These are phyloP conservation scores for Eremochloa ophiuroides DNA, from an alignment of 176 grass and related monocot species.

Conservation along the genomic window DNA sequence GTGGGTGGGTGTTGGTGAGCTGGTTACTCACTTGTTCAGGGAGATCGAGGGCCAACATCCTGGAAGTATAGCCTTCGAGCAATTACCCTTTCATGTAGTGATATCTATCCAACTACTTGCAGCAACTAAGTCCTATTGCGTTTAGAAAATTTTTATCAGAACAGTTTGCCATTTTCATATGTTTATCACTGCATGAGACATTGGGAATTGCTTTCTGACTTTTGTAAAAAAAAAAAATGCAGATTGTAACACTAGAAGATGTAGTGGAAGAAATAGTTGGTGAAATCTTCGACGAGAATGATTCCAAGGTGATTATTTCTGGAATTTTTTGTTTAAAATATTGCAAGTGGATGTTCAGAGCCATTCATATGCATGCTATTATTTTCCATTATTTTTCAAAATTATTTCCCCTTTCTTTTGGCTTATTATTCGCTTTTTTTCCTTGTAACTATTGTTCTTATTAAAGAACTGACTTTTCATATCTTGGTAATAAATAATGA, in stretches of 20 bases:
- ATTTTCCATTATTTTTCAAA: neutral
- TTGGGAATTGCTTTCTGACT: conserved; percentile 2
- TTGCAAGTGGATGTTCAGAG: neutral
- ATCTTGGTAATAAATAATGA: neutral
- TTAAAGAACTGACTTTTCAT: neutral
- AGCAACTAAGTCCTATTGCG: neutral
- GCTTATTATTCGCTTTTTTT: neutral
- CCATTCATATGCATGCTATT: conserved; percentile 1
- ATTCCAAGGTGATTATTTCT: conserved; percentile 76
- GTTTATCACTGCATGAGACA: neutral
- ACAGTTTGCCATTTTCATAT: neutral
- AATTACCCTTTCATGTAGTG: neutral
- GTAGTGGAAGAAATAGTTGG: conserved; percentile 99
- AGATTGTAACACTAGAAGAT: conserved; percentile 99
- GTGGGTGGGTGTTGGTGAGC: no score
- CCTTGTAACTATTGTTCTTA: neutral
- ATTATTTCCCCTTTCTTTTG: neutral
- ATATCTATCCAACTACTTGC: neutral
- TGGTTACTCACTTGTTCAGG: no score
- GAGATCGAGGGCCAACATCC: no score
- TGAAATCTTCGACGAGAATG: conserved; percentile 99
- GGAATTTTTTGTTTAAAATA: neutral
- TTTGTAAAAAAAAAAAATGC: conserved; percentile 3
- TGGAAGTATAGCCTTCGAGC: neutral
- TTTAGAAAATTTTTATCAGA: neutral